Percentiles rank a stretch among this genome's conserved stretches.
phyloP scores from a whole-genome alignment of 2,329 filamentous ascomycete species.

The Monilinia aucupariae region DNA sequence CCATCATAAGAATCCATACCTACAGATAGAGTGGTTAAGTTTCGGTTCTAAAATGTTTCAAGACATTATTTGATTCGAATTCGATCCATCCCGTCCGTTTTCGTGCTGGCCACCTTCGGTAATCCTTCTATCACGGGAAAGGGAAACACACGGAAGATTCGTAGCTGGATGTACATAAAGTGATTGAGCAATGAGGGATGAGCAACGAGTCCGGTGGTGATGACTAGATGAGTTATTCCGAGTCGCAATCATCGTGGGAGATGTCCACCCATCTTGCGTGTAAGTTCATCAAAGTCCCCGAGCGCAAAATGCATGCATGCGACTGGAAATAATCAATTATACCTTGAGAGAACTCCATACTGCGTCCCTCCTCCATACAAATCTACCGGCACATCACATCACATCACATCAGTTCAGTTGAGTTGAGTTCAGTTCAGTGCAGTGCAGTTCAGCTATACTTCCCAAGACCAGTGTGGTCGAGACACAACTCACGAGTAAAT shows the following conservation, averaged over 20 bases:
- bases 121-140: slow-evolving; percentile 9
- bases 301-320: slow-evolving; percentile 28
- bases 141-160: not conserved
- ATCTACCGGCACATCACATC: slow-evolving; percentile 5
- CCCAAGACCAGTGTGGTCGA: slow-evolving; percentile 23
- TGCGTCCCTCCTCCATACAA: not conserved
- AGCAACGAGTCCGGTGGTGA: not conserved
- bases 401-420: too few relatives aligned
- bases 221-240: not conserved
- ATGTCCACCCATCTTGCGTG: slow-evolving; percentile 4
- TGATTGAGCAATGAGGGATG: not conserved
- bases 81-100: slow-evolving; percentile 16
- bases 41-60: slow-evolving; percentile 10
- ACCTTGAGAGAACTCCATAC: slow-evolving; percentile 1
- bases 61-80: slow-evolving; percentile 8
- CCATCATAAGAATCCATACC: not conserved
- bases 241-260: slow-evolving; percentile 1
- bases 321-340: slow-evolving; percentile 18
- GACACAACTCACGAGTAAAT: slow-evolving; percentile 29
- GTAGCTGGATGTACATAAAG: not conserved
- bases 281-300: slow-evolving; percentile 21
- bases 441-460: slow-evolving; percentile 12
- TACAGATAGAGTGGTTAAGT: slow-evolving; percentile 10
- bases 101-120: not conserved
- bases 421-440: too few relatives aligned